Evolutionary conservation across 176 grass and related monocot genomes (phyloP).

Genomic region (Cymbopogon citratus): DNA sequence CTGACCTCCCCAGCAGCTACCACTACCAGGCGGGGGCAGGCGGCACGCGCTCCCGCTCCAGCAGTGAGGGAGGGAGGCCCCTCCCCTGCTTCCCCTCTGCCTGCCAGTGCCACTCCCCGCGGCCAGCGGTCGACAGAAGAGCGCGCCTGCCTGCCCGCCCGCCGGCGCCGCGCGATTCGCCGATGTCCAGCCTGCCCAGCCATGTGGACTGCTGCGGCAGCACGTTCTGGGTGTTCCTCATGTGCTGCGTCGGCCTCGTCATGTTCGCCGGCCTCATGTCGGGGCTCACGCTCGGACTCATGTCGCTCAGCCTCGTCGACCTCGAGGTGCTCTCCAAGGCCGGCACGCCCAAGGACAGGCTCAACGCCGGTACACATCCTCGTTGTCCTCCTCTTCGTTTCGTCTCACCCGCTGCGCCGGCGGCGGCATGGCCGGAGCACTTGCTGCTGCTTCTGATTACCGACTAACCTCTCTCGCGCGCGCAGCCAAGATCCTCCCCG

Average conservation of each 20-base stretch:
- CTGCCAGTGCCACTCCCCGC: not conserved
- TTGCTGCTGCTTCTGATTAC: not conserved
- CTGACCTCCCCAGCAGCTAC: not conserved
- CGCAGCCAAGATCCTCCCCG: conserved; percentile 77
- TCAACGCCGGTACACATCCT: conserved; percentile 32
- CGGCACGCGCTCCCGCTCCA: not conserved
- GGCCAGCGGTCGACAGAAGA: not conserved
- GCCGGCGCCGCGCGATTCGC: not conserved
- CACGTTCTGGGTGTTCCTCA: conserved; percentile 79
- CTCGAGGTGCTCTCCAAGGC: conserved; percentile 91
- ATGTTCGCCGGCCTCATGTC: conserved; percentile 96
- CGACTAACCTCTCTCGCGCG: not conserved
- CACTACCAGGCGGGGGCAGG: not conserved
- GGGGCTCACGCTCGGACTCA: conserved; percentile 91
- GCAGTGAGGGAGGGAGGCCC: not conserved
- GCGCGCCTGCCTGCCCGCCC: not conserved
- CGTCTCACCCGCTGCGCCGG: not conserved
- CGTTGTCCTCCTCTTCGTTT: not conserved
- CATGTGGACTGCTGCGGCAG: conserved; percentile 64
- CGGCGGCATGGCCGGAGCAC: not conserved
- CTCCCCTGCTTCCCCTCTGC: too few relatives aligned
- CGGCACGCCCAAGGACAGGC: conserved; percentile 48
- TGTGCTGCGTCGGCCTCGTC: conserved; percentile 49
- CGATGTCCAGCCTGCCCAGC: too few relatives aligned
- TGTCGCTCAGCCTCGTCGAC: conserved; percentile 98